A percentile compares a stretch with the other conserved stretches of the same genome.
Evolutionary conservation across 345 rosid species (phyloP).

Genomic region (Gossypioides kirkii): DNA sequence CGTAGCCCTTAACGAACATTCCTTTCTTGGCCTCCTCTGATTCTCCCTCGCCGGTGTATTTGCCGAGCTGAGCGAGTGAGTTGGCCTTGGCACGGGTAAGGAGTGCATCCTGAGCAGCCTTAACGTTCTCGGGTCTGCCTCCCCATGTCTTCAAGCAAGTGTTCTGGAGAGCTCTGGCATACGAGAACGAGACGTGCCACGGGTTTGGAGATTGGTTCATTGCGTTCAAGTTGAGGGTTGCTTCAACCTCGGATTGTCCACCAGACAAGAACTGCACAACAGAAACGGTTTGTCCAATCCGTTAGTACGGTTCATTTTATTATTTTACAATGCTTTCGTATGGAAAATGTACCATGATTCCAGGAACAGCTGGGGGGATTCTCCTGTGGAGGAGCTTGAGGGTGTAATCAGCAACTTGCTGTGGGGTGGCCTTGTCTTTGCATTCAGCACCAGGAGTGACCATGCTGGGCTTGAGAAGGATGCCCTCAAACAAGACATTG

Average conservation of each 20-base stretch:
- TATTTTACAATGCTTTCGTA: neutral
- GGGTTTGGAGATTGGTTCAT: constrained; percentile 91
- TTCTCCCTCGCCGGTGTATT: constrained; percentile 84
- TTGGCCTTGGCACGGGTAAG: constrained; percentile 75
- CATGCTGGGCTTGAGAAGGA: constrained; percentile 98
- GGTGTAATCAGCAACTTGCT: constrained; percentile 83
- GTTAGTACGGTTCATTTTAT: neutral
- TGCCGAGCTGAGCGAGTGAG: constrained; percentile 92
- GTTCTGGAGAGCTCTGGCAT: constrained; percentile 95
- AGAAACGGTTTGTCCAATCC: neutral
- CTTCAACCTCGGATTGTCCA: constrained; percentile 98
- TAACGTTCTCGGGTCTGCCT: constrained; percentile 79
- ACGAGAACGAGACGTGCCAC: constrained; percentile 97
- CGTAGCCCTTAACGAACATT: constrained; percentile 85
- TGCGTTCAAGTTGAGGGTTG: constrained; percentile 89
- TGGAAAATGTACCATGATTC: constrained; percentile 72
- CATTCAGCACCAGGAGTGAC: constrained; percentile 98
- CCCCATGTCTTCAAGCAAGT: constrained; percentile 94
- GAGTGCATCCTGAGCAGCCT: constrained; percentile 67
- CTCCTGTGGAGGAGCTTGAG: constrained; percentile 86
- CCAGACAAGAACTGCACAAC: constrained; percentile 89
- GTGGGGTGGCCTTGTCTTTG: constrained; percentile 77
- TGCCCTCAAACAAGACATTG: constrained; percentile 94
- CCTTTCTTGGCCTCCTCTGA: constrained; percentile 90
- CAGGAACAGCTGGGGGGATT: constrained; percentile 91